Evolutionary conservation across 208 protist species (phyloP), one percentile per base, ranked within the genome.

Genomic region (Wallacemonas rigidus): DNA sequence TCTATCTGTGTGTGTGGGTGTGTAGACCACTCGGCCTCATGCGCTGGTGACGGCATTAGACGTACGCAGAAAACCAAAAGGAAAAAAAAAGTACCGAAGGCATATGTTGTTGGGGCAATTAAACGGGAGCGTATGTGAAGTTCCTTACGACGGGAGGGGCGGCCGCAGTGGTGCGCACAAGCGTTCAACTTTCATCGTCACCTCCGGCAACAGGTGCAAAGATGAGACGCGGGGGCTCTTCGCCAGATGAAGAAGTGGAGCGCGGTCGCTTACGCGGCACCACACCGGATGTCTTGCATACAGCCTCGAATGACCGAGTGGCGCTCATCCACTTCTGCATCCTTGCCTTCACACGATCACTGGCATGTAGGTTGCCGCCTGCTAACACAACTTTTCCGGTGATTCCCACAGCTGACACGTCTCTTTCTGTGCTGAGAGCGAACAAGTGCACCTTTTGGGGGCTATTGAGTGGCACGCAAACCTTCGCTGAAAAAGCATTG

Each of bases 111-210:
- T 0, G 26, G 26, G 26, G 26, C 26, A 26, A 51, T 51, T 51
- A 51, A 61, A 61, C 8, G 36, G 55, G 26, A 61, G 55, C 55
- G 55, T 17, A 26, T 26, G 26, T 61, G 55, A 67, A 53, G 45
- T 57, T 53, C 50, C 70, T 7, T 51, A 72, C 60, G 41, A 43
- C 14, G 17, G n/a, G 7, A 69, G 35, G 17, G 44, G 26, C 26
- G 26, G 26, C 26, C 26, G 26, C 26, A 26, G 26, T 26, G 26
- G 26, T 26, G 26, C 26, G 12, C 5, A 38, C 15, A 75, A 38
- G 12, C 6, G 35, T 45, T 85, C 69, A 93, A 67, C 88, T 93
- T 50, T 91, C 88, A 65, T 93, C 79, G 61, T 91, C 83, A 14
- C 76, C 85, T 53, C 88, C 88, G 15, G 53, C 36, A 45, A 91